These are phyloP conservation scores for Diaporthe ampelina DNA, from an alignment of 2,329 filamentous ascomycete species.

Conservation along the genomic window DNA sequence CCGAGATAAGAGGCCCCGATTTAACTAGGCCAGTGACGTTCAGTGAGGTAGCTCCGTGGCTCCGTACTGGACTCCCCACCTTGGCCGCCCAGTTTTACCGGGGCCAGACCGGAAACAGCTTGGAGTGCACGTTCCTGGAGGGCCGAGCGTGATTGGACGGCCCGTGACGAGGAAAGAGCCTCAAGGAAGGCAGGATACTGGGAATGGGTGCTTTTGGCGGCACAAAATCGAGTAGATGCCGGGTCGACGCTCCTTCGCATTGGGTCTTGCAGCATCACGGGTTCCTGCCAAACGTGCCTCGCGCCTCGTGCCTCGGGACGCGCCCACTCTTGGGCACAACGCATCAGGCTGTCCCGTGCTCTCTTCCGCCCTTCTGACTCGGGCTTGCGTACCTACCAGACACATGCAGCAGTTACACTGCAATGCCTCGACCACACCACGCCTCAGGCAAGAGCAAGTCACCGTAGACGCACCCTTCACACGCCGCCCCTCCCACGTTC, in stretches of 20 bases:
- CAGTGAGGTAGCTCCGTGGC: not conserved
- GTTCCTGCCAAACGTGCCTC: conserved; percentile 15
- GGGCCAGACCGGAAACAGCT: conserved; percentile 21
- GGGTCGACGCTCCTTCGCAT: conserved; percentile 1
- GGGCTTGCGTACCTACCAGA: conserved; percentile 21
- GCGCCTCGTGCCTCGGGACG: conserved; percentile 15
- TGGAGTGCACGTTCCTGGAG: conserved; percentile 10
- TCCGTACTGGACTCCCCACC: not conserved
- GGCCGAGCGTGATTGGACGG: conserved; percentile 24
- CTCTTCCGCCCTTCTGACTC: conserved; percentile 29
- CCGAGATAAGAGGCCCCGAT: not conserved
- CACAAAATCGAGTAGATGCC: conserved; percentile 1
- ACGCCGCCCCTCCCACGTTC: not conserved
- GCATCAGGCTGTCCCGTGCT: conserved; percentile 26
- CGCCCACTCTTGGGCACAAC: conserved; percentile 24
- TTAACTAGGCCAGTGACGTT: not conserved
- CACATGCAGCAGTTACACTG: not conserved
- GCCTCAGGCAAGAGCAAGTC: not conserved
- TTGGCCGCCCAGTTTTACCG: not conserved
- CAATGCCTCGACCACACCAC: conserved; percentile 27
- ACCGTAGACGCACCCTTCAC: not conserved
- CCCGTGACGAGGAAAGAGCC: conserved; percentile 17
- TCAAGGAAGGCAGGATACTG: conserved; percentile 16
- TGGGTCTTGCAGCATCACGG: not conserved
- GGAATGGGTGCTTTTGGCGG: conserved; percentile 4